Percentiles rank a stretch among this genome's conserved stretches.
These are phyloP conservation scores for Fusarium buxicola DNA, from an alignment of 2,329 filamentous ascomycete genomes.

Conservation along the genomic window DNA sequence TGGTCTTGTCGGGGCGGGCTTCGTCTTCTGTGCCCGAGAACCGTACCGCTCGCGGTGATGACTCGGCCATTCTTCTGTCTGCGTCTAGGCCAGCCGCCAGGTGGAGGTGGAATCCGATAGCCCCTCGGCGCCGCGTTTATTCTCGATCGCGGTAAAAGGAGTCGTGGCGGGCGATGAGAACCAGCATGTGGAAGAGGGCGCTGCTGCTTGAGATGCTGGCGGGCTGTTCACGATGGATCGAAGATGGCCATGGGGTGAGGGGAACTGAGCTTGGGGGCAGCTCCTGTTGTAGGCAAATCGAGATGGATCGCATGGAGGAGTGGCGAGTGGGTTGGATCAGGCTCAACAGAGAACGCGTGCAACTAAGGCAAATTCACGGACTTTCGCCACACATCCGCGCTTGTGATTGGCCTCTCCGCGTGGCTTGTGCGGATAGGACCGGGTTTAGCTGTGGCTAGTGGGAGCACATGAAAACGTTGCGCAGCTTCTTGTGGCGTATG, in stretches of 20 bases:
- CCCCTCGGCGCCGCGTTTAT: slow-evolving; percentile 37
- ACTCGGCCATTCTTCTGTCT: slow-evolving; percentile 55
- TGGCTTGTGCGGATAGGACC: slow-evolving; percentile 24
- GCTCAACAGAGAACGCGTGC: slow-evolving; percentile 37
- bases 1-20: slow-evolving; percentile 56
- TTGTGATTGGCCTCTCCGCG: slow-evolving; percentile 27
- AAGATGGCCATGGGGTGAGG: slow-evolving; percentile 42
- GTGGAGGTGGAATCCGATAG: slow-evolving; percentile 34
- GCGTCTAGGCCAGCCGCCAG: slow-evolving; percentile 30
- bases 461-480: slow-evolving; percentile 9
- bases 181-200: slow-evolving; percentile 21
- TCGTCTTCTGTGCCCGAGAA: slow-evolving; percentile 65
- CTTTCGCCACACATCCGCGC: slow-evolving; percentile 20
- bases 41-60: slow-evolving; percentile 66
- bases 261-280: slow-evolving; percentile 38
- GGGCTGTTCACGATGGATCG: slow-evolving; percentile 36
- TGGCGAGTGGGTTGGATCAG: slow-evolving; percentile 36
- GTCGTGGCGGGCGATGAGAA: slow-evolving; percentile 9
- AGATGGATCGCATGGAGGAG: slow-evolving; percentile 45
- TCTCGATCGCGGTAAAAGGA: slow-evolving; percentile 22
- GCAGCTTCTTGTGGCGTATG: too few relatives aligned
- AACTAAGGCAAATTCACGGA: slow-evolving; percentile 34
- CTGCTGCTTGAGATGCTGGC: slow-evolving; percentile 30
- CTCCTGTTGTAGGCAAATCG: slow-evolving; percentile 42
- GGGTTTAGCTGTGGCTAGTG: slow-evolving; percentile 21